These are phyloP conservation scores for Escallonia rubra DNA, from an alignment of 129 eudicot genomes.

Conservation along the genomic window DNA sequence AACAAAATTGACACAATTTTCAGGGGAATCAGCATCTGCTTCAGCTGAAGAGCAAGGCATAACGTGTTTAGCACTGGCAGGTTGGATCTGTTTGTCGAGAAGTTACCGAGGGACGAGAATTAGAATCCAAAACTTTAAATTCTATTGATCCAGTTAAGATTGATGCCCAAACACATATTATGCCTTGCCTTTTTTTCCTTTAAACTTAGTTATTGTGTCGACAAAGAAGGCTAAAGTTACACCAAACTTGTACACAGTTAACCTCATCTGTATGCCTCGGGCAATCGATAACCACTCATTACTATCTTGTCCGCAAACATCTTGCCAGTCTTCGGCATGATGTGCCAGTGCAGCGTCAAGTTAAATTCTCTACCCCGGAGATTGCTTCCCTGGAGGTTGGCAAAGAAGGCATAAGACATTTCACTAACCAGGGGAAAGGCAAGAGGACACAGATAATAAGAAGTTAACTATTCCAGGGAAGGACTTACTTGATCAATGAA, in stretches of 20 bases:
- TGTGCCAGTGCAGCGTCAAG: conserved; percentile 93
- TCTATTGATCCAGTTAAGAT: no score
- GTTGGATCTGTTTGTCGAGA: no score
- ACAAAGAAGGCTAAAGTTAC: neutral
- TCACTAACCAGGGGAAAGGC: no score
- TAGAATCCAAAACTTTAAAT: no score
- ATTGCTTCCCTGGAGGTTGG: conserved; percentile 52
- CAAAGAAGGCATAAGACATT: no score
- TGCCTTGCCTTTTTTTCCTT: neutral
- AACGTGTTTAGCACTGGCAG: no score
- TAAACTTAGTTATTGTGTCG: neutral
- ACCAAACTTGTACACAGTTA: neutral
- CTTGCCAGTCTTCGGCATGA: conserved; percentile 98
- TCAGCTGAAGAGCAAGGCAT: neutral
- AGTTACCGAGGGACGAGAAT: no score
- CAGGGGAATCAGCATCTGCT: neutral
- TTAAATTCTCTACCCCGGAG: conserved; percentile 69
- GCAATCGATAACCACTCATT: conserved; percentile 75
- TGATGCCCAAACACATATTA: no score
- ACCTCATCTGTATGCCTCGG: conserved; percentile 53
- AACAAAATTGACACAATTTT: neutral
- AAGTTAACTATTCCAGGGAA: neutral
- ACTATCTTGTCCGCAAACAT: conserved; percentile 86
- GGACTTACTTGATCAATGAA: conserved; percentile 74
- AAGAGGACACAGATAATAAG: neutral